phyloP scores from a whole-genome alignment of 169 alveolate species.

The Plasmodium adleri region DNA sequence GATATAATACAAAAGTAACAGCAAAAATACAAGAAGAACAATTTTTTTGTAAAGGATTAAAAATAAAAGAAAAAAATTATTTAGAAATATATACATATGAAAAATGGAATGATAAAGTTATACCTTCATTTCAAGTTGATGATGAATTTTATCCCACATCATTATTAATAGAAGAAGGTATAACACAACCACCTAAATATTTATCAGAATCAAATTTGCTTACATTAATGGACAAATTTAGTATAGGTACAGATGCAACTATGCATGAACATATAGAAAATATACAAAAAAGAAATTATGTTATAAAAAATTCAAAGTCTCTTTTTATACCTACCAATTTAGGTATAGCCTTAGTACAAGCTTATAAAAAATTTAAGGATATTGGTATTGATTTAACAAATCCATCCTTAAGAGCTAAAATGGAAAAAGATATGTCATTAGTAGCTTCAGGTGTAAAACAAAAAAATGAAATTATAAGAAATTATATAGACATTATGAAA shows the following conservation, averaged over 20 bases:
- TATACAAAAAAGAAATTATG: constrained; percentile 97
- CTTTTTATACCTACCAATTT: constrained; percentile 64
- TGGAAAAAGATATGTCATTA: constrained; percentile 92
- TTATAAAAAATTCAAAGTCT: constrained; percentile 64
- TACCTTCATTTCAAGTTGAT: constrained; percentile 53
- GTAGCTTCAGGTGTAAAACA: constrained; percentile 91
- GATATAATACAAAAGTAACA: constrained; percentile 83
- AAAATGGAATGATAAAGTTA: constrained; percentile 72
- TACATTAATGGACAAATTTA: constrained; percentile 95
- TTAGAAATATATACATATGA: constrained; percentile 71
- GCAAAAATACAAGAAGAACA: constrained; percentile 52
- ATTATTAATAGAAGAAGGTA: constrained; percentile 64
- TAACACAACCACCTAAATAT: constrained; percentile 93
- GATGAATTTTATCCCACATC: constrained; percentile 51
- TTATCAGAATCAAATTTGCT: constrained; percentile 97
- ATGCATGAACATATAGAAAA: constrained; percentile 98
- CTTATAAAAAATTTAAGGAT: constrained; percentile 82
- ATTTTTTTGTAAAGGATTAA: constrained; percentile 72
- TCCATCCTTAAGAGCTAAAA: constrained; percentile 94
- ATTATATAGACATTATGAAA: constrained; percentile 72
- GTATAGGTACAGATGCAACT: constrained; percentile 99
- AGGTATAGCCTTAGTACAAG: constrained; percentile 78
- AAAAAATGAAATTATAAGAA: constrained; percentile 62
- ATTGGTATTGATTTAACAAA: constrained; percentile 81
- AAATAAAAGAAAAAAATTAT: constrained; percentile 66